These are phyloP conservation scores for Cardiospermum halicacabum DNA, from an alignment of 345 rosid genomes.

Conservation along the genomic window DNA sequence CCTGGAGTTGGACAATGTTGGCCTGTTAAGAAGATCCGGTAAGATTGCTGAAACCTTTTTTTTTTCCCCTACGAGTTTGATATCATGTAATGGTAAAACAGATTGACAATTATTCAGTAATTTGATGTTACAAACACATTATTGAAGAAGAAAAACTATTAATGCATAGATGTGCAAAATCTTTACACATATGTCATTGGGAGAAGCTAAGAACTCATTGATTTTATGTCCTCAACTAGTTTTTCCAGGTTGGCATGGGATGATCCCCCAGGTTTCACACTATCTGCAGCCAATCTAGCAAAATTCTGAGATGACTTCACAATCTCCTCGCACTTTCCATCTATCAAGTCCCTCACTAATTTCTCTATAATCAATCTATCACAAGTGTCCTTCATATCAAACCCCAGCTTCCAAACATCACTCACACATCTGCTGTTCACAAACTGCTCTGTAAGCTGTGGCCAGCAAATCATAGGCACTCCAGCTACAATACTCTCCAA, in stretches of 20 bases:
- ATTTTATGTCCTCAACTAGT: slow-evolving; percentile 22
- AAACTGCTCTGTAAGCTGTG: slow-evolving; percentile 28
- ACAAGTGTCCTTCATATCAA: slow-evolving; percentile 64
- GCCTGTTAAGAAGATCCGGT: no score
- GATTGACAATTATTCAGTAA: no score
- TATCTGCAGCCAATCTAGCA: slow-evolving; percentile 26
- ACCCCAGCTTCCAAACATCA: slow-evolving; percentile 33
- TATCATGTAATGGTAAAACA: no score
- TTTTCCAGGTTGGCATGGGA: slow-evolving; percentile 29
- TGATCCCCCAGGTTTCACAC: slow-evolving; percentile 32
- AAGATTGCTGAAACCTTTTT: no score
- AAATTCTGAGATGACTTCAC: slow-evolving; percentile 13
- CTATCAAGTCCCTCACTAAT: slow-evolving; percentile 54
- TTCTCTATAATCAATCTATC: slow-evolving; percentile 42
- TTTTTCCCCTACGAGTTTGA: no score
- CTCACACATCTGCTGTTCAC: slow-evolving; percentile 35
- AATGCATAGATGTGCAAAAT: no score
- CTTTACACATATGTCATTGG: no score
- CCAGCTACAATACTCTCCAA: slow-evolving; percentile 31
- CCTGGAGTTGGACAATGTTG: no score
- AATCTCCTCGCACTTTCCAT: slow-evolving; percentile 36
- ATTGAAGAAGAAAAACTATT: no score
- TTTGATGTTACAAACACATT: no score
- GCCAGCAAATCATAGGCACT: slow-evolving; percentile 39
- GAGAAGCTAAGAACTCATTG: background rate